These are phyloP conservation scores for Solanum tarijense DNA, from an alignment of 257 asterid genomes.

Conservation along the genomic window DNA sequence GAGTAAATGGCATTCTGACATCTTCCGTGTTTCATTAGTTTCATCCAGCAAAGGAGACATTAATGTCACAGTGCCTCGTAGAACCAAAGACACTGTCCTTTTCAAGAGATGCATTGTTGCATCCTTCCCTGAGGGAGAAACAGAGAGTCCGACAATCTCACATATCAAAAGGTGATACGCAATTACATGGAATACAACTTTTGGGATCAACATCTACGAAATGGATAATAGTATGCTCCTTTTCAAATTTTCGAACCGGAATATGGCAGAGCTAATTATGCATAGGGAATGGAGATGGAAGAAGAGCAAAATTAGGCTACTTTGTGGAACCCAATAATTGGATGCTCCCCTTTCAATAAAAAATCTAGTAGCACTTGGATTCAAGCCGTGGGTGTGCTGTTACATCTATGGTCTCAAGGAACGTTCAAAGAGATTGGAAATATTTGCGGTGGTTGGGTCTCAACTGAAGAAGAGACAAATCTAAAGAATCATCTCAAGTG, in stretches of 20 bases:
- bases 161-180: background rate
- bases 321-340: background rate
- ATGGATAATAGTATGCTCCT: background rate
- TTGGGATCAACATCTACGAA: background rate
- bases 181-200: background rate
- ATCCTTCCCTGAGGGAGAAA: background rate
- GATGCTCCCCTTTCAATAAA: background rate
- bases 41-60: background rate
- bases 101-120: background rate
- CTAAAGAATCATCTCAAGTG: background rate
- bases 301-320: background rate
- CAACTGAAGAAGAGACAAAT: background rate
- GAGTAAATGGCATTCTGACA: background rate
- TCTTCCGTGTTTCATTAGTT: background rate
- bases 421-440: background rate
- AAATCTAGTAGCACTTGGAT: background rate
- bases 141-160: background rate
- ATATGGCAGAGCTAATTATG: background rate
- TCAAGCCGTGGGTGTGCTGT: background rate
- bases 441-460: background rate
- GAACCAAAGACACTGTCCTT: background rate
- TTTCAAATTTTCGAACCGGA: background rate
- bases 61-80: background rate
- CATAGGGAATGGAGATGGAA: background rate
- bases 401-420: background rate